A percentile compares a stretch with the other conserved stretches of the same genome.
Evolutionary conservation across 176 grass and related monocot species (phyloP).

Genomic region (Cenchrus americanus): DNA sequence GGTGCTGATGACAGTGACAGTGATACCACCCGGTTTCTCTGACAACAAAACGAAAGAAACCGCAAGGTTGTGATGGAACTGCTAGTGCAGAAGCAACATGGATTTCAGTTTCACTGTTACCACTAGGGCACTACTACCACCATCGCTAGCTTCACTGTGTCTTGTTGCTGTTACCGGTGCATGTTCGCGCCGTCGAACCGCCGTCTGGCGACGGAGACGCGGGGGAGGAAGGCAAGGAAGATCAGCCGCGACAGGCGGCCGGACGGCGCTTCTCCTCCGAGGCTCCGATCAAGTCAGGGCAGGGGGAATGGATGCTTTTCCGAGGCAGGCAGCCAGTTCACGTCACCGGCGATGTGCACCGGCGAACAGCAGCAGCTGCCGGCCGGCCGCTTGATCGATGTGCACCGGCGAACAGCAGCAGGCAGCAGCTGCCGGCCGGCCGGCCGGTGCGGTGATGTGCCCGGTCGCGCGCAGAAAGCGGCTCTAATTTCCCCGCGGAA

Average conservation of each 20-base stretch:
- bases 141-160: too few relatives aligned
- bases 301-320: slow-evolving; percentile 3
- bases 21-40: too few relatives aligned
- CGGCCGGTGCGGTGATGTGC: neutral
- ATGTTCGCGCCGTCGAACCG: too few relatives aligned
- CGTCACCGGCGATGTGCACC: slow-evolving; percentile 40
- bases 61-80: too few relatives aligned
- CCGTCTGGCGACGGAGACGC: too few relatives aligned
- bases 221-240: neutral
- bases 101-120: too few relatives aligned
- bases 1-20: too few relatives aligned
- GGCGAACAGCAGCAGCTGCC: neutral
- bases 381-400: neutral
- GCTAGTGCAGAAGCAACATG: too few relatives aligned
- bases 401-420: slow-evolving; percentile 27
- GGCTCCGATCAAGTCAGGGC: neutral
- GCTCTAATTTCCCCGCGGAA: slow-evolving; percentile 7
- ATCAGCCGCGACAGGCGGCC: neutral
- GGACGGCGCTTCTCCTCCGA: neutral
- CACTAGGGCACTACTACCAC: too few relatives aligned
- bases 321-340: slow-evolving; percentile 32
- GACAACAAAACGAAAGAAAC: too few relatives aligned
- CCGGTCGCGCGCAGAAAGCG: neutral
- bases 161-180: neutral
- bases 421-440: neutral